Conservation (phyloP, 371 early-diverging fungal genomes). For the Nematocida sp. region DNA sequence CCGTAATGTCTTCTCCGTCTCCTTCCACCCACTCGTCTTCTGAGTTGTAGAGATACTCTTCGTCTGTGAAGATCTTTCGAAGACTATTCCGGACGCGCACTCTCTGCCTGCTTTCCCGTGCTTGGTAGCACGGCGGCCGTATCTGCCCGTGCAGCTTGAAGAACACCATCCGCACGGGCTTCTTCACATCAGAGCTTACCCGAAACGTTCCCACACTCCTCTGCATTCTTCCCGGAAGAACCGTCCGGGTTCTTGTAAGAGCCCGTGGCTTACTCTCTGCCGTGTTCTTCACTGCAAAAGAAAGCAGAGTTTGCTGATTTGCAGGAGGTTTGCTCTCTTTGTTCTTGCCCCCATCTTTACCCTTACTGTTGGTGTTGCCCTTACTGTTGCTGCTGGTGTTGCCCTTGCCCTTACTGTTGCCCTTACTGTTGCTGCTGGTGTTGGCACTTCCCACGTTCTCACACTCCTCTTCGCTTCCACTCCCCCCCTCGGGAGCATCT, state of each 20-base stretch:
- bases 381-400: not conserved
- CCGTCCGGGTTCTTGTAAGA: not conserved
- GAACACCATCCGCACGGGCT: constrained; percentile 39
- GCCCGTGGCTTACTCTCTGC: not conserved
- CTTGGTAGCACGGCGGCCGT: constrained; percentile 22
- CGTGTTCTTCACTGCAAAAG: not conserved
- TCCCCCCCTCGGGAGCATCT: not conserved
- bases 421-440: no score
- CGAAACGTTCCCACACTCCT: constrained; percentile 4
- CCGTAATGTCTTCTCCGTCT: constrained; percentile 39
- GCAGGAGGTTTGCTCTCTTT: not conserved
- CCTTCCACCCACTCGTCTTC: constrained; percentile 53
- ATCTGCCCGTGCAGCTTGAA: constrained; percentile 40
- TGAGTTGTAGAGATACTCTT: constrained; percentile 49
- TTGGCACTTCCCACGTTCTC: not conserved
- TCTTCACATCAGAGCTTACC: constrained; percentile 8
- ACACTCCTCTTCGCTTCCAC: not conserved
- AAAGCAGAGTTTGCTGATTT: not conserved
- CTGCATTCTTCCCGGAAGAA: constrained; percentile 8
- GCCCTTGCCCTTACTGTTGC: not conserved
- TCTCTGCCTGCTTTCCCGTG: not conserved
- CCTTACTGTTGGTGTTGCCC: no score
- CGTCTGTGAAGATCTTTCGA: constrained; percentile 11
- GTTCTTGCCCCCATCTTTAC: not conserved
- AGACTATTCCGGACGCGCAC: not conserved